Evolutionary conservation across 352 stramenopile species (phyloP).

Genomic region (Phytophthora colocasiae): DNA sequence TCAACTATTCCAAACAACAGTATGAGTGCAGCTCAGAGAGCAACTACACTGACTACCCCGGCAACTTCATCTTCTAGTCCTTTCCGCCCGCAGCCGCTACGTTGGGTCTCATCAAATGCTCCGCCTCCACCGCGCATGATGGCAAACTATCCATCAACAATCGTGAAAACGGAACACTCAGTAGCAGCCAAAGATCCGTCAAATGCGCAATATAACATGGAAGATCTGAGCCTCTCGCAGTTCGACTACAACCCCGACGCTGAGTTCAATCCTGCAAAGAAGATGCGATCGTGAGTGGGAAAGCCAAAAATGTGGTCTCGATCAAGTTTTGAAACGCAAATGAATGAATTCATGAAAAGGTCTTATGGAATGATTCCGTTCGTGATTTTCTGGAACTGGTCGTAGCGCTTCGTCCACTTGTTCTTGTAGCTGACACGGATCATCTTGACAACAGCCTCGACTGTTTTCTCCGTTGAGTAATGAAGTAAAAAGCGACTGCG

Average conservation of each 20-base stretch:
- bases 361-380: slow-evolving; percentile 86
- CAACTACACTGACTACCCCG: slow-evolving; percentile 1
- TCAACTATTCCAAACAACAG: slow-evolving; percentile 33
- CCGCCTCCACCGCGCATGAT: slow-evolving; percentile 59
- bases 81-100: slow-evolving; percentile 34
- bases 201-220: slow-evolving; percentile 67
- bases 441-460: slow-evolving; percentile 85
- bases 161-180: slow-evolving; percentile 34
- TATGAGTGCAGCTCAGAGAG: slow-evolving; percentile 6
- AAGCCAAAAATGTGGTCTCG: background rate
- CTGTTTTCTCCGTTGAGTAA: slow-evolving; percentile 63
- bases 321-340: slow-evolving; percentile 14
- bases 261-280: slow-evolving; percentile 40
- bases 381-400: slow-evolving; percentile 94
- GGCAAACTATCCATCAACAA: slow-evolving; percentile 26
- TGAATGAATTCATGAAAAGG: slow-evolving; percentile 19
- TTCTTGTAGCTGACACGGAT: slow-evolving; percentile 94
- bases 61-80: slow-evolving; percentile 26
- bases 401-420: slow-evolving; percentile 93
- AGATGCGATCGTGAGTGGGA: slow-evolving; percentile 44
- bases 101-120: slow-evolving; percentile 39
- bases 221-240: slow-evolving; percentile 85
- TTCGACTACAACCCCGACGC: slow-evolving; percentile 80
- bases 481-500: slow-evolving; percentile 70
- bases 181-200: slow-evolving; percentile 16